A percentile compares a stretch with the other conserved stretches of the same genome.
phyloP scores from a whole-genome alignment of 108 stramenopile species.

The Conticribra guillardii region DNA sequence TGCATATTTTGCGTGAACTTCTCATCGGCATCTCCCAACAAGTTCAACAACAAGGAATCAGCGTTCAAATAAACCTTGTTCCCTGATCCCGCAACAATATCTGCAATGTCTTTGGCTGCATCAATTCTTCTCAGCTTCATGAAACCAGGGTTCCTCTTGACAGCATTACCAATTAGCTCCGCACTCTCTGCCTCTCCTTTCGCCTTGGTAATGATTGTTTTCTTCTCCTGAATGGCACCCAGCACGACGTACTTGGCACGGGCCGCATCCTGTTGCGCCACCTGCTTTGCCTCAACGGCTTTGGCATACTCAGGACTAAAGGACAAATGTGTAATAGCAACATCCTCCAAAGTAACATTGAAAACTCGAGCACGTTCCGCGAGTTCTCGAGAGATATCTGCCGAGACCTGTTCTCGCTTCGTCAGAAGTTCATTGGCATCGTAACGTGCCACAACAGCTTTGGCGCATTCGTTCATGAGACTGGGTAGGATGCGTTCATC shows the following conservation, averaged over 20 bases:
- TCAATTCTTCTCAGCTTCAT: constrained; percentile 99
- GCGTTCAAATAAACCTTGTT: constrained; percentile 98
- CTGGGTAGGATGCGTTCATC: constrained; percentile 98
- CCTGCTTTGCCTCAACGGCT: constrained; percentile 99
- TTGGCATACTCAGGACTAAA: constrained; percentile 99
- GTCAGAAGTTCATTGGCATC: constrained; percentile 99
- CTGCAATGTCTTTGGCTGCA: constrained; percentile 98
- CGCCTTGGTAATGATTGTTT: constrained; percentile 98
- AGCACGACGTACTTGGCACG: constrained; percentile 98
- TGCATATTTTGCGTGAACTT: constrained; percentile 80
- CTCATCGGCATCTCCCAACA: constrained; percentile 89
- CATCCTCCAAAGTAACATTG: constrained; percentile 94
- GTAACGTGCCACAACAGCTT: constrained; percentile 98
- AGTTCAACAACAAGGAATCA: constrained; percentile 95
- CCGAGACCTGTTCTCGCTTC: constrained; percentile 95
- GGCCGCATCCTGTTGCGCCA: constrained; percentile 99
- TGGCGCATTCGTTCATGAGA: constrained; percentile 99
- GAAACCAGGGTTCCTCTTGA: constrained; percentile 99
- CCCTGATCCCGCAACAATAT: constrained; percentile 86
- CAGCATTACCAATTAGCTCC: constrained; percentile 95
- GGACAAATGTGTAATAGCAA: constrained; percentile 97
- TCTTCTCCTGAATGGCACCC: constrained; percentile 97
- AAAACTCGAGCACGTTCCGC: constrained; percentile 84
- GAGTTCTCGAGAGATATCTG: constrained; percentile 85
- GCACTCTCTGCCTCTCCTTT: constrained; percentile 99